phyloP scores from a whole-genome alignment of 352 stramenopile genomes.

The Pythium myriotylum region DNA sequence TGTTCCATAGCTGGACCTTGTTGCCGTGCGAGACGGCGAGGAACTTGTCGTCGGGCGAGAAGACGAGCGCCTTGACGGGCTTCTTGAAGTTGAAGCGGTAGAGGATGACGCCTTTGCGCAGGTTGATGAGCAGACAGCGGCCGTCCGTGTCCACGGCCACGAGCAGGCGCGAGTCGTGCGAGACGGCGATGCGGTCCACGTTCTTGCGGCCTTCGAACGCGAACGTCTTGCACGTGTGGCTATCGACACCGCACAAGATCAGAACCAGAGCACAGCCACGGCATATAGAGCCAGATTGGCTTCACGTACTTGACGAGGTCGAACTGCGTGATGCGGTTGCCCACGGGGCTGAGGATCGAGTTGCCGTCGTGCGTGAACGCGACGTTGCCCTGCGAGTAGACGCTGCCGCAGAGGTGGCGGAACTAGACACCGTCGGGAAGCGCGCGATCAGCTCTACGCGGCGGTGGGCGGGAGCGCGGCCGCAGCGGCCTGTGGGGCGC shows the following conservation, averaged over 20 bases:
- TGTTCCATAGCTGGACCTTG: conserved; percentile 92
- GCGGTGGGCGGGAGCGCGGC: not conserved
- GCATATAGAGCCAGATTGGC: too few relatives aligned
- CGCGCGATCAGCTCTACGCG: not conserved
- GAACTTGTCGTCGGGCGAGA: conserved; percentile 89
- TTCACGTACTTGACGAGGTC: conserved; percentile 93
- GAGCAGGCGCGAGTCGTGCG: conserved; percentile 88
- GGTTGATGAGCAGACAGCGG: conserved; percentile 89
- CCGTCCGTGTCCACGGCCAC: conserved; percentile 91
- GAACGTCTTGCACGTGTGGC: conserved; percentile 88
- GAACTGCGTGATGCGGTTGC: conserved; percentile 94
- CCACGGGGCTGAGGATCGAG: conserved; percentile 90
- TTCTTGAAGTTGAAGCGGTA: conserved; percentile 96
- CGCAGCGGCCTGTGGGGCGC: not conserved
- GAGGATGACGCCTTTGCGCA: conserved; percentile 87
- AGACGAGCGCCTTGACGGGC: conserved; percentile 80
- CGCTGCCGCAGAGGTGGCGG: conserved; percentile 91
- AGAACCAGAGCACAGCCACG: conserved; percentile 10
- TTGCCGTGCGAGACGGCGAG: conserved; percentile 90
- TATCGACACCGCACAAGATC: conserved; percentile 18
- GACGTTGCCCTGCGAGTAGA: conserved; percentile 94
- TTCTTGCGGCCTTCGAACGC: conserved; percentile 93
- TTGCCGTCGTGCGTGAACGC: conserved; percentile 94
- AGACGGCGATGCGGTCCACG: conserved; percentile 85
- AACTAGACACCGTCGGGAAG: conserved; percentile 53